Conservation (phyloP, 2,329 filamentous ascomycete genomes). For the Eurotiales sp. region DNA sequence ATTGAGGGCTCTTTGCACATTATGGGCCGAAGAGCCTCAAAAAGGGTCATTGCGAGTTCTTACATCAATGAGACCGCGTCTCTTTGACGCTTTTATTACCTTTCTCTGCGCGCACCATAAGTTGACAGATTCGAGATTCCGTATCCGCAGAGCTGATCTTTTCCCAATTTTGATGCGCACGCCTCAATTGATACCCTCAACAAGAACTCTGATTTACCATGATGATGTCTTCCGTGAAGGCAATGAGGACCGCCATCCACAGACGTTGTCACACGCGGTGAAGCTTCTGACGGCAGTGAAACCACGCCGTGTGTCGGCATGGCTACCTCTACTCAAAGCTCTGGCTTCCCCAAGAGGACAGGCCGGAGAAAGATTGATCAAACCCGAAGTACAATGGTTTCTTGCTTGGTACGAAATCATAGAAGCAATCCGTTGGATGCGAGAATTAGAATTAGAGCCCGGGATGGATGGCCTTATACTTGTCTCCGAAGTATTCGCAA, state of each 20-base stretch:
- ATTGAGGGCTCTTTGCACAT: conserved; percentile 26
- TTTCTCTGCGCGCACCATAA: conserved; percentile 33
- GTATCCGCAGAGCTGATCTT: conserved; percentile 21
- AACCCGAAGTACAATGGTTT: conserved; percentile 27
- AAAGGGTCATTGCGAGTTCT: conserved; percentile 21
- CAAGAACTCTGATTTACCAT: conserved; percentile 7
- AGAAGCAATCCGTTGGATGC: conserved; percentile 33
- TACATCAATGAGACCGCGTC: conserved; percentile 26
- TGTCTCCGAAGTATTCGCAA: conserved; percentile 35
- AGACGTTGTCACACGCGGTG: conserved; percentile 34
- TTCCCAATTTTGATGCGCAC: conserved; percentile 27
- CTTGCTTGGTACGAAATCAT: conserved; percentile 37
- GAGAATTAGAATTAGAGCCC: conserved; percentile 25
- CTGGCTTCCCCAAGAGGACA: conserved; percentile 24
- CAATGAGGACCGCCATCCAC: conserved; percentile 21
- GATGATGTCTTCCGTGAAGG: conserved; percentile 17
- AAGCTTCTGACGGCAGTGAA: conserved; percentile 29
- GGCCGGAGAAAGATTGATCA: conserved; percentile 18
- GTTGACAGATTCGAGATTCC: conserved; percentile 10
- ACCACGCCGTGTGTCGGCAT: conserved; percentile 30
- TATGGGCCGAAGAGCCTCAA: conserved; percentile 19
- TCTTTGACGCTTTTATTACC: conserved; percentile 45
- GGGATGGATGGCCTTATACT: conserved; percentile 31
- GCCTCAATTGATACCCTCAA: conserved; percentile 14
- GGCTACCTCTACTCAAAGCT: conserved; percentile 34